Percentiles rank a stretch among this genome's conserved stretches.
These are phyloP conservation scores for Arctostaphylos glauca DNA, from an alignment of 148 eudicot species.

Conservation along the genomic window DNA sequence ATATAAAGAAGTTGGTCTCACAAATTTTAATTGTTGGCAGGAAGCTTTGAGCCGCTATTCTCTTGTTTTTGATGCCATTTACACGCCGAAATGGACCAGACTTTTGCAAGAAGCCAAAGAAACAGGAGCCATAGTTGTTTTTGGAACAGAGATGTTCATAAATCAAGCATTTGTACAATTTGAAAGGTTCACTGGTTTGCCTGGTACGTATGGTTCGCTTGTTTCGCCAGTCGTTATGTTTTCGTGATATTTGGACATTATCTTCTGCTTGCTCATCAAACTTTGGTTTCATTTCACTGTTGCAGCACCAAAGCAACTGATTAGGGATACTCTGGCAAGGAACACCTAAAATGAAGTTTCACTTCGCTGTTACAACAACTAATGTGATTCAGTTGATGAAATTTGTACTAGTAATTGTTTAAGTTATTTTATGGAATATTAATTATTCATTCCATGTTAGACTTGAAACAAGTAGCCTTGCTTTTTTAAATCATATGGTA, in stretches of 20 bases:
- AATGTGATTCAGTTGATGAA: background rate
- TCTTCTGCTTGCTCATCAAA: background rate
- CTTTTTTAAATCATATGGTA: background rate
- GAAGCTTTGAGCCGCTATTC: constrained; percentile 55
- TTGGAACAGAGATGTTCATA: constrained; percentile 81
- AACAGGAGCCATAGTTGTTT: constrained; percentile 49
- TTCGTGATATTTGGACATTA: background rate
- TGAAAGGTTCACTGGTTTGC: constrained; percentile 81
- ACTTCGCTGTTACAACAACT: background rate
- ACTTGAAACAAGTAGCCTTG: background rate
- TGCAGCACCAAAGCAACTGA: constrained; percentile 63
- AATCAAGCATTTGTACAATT: constrained; percentile 84
- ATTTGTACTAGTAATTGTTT: background rate
- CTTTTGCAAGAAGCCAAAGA: constrained; percentile 67
- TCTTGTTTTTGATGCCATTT: constrained; percentile 84
- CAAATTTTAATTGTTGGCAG: constrained; percentile 33
- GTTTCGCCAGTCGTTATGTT: background rate
- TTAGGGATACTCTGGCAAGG: constrained; percentile 37
- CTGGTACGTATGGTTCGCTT: constrained; percentile 57
- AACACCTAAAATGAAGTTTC: background rate
- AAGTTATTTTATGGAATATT: background rate
- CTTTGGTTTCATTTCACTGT: background rate
- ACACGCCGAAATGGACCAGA: constrained; percentile 80
- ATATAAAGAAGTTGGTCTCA: constrained; percentile 33
- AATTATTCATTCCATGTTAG: background rate